Percentiles rank a stretch among this genome's conserved stretches.
phyloP scores from a whole-genome alignment of 75 land plant genomes.

The Pseudotsuga menziesii region DNA sequence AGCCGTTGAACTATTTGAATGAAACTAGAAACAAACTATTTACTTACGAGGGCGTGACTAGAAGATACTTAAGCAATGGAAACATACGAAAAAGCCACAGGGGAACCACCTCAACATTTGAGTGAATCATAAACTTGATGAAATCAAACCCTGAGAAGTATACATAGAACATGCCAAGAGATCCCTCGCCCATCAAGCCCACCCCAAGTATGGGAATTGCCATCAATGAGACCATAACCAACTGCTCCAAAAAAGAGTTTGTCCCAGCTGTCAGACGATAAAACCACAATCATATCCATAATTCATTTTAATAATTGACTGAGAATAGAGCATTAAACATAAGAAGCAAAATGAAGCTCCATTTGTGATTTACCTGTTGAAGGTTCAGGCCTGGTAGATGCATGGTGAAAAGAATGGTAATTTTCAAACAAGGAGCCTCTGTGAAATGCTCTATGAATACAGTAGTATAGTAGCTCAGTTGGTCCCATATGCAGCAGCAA shows the following conservation, averaged over 20 bases:
- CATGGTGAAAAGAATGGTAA: constrained; percentile 31
- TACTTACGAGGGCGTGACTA: constrained; percentile 23
- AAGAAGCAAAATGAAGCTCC: not conserved
- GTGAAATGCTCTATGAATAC: constrained; percentile 26
- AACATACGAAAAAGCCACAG: constrained; percentile 13
- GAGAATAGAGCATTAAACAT: not conserved
- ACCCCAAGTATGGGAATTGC: constrained; percentile 22
- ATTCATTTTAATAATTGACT: not conserved
- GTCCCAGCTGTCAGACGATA: constrained; percentile 17
- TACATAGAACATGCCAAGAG: constrained; percentile 23
- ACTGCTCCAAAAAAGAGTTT: constrained; percentile 26
- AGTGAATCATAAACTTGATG: constrained; percentile 17
- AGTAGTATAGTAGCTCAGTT: constrained; percentile 32
- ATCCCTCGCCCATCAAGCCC: constrained; percentile 12
- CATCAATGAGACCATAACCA: constrained; percentile 14
- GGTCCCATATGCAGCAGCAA: constrained; percentile 26
- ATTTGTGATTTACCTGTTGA: constrained; percentile 19
- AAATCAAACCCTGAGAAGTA: constrained; percentile 28
- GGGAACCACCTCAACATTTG: constrained; percentile 37
- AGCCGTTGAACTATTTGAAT: no score
- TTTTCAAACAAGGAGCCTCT: constrained; percentile 8
- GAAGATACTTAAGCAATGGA: constrained; percentile 16
- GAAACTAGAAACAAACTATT: not conserved
- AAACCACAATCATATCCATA: not conserved
- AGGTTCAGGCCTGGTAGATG: constrained; percentile 27